Base-by-base conservation (phyloP, 352 stramenopile genomes). In the Phytophthora europaea region DNA sequence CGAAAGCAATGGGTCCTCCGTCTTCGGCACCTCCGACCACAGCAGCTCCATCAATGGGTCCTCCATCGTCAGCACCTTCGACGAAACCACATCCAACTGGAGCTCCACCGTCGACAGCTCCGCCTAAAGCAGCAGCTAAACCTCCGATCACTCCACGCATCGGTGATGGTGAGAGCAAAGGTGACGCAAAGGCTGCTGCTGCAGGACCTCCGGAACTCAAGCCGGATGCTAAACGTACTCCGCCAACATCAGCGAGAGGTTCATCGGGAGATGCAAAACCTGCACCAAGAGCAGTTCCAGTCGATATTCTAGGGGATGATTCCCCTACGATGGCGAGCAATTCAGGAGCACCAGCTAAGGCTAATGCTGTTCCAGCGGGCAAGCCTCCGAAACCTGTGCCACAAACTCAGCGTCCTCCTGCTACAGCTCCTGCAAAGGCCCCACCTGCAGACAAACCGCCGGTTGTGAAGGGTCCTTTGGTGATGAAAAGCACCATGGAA, bases 401-500 rank as follows among this genome's bases (percentile, higher is more conserved):
- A 54, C 45, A 72, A 59, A 52, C 52, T 3, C 47, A 71, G 22
- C 56, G 53, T 50, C 52, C 53, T 38, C 57, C 67, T 22, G 45
- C 40, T 51, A 69, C 72, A 51, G 62, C 72, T 20, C 74, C 71
- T 2, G 28, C 23, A 28, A 71, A 70, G 34, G 33, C 22, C 51
- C 55, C 65, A 56, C 50, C 65, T 12, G 52, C 22, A 0, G 45
- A 82, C 6, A 87, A 79, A 57, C 48, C 73, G 1, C 60, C 73
- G 1, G 61, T 76, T 20, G 65, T 71, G 31, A 79, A 85, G n/a
- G 54, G 67, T 23, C 60, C 61, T 43, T 40, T 80, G 3, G 67
- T 77, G 33, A 90, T 89, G 67, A 91, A 90, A 56, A 92, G 77
- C 56, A 90, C 83, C 12, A 84, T 92, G 55, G 85, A 94, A 31